A percentile compares a stretch with the other conserved stretches of the same genome.
Conservation (phyloP, 441 rosid genomes). For the Croton setiger region DNA sequence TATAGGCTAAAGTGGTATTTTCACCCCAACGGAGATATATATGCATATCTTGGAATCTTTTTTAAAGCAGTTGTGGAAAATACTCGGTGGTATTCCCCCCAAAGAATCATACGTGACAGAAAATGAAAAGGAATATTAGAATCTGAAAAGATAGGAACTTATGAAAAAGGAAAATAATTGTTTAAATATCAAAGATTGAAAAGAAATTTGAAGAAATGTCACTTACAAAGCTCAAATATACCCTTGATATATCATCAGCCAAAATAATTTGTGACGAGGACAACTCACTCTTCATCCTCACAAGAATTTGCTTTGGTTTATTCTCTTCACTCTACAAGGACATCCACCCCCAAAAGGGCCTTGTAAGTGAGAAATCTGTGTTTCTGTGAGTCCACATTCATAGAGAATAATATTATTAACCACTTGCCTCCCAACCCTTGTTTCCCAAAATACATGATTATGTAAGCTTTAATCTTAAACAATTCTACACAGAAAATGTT, state of each 20-base stretch:
- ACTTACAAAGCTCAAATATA: background rate
- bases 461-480: too few relatives aligned
- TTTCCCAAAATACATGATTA: background rate
- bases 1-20: too few relatives aligned
- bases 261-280: background rate
- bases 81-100: too few relatives aligned
- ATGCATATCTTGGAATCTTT: too few relatives aligned
- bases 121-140: too few relatives aligned
- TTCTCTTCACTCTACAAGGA: constrained; percentile 32
- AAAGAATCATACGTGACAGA: too few relatives aligned
- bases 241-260: background rate
- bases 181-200: background rate
- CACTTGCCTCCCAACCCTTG: constrained; percentile 85
- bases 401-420: constrained; percentile 90
- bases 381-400: constrained; percentile 52
- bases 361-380: constrained; percentile 36
- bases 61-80: too few relatives aligned
- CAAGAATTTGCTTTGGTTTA: constrained; percentile 26
- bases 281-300: constrained; percentile 20
- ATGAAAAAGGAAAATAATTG: background rate
- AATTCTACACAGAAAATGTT: too few relatives aligned
- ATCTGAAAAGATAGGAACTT: background rate
- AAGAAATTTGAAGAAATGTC: background rate
- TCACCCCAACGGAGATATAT: too few relatives aligned
- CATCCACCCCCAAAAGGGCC: constrained; percentile 31